Evolutionary conservation across 768 basidiomycete genomes (phyloP), one percentile per base, ranked within the genome.

Genomic region (Tremella yokohamensis): DNA sequence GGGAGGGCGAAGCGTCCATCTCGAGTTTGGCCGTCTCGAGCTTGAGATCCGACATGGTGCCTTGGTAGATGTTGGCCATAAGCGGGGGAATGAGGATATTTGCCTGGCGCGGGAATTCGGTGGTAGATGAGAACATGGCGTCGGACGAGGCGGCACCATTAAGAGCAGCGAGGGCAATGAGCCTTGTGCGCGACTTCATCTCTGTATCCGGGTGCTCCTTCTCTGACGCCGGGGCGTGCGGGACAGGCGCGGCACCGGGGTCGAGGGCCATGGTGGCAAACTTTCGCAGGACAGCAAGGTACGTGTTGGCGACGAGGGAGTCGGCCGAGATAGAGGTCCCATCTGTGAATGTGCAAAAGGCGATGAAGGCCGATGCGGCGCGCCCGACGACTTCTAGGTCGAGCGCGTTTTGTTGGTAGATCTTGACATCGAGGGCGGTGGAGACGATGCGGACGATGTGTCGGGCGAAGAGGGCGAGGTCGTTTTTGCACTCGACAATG

Each of bases 281-380:
- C 58, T 80, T 83, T 11, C 76, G 77, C 38, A 94, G 81, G 26
- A 84, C 82, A 8, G 81, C 80, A 29, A 89, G 77, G 75, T 94
- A 94, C 56, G 85, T 82, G 24, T 80, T 79, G 0, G 89, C 88
- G 49, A 89, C 78, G 26, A 70, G 77, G 55, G 82, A 83, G 69
- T 94, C 91, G 12, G 86, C 83, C 24, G 88, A 89, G 61, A 93
- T 84, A 40, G 88, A 79, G 54, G 85, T 85, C 0, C 90, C 90
- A 64, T 93, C 87, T 19, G 92, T 90, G 64, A 86, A 96, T 15
- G 91, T 92, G 18, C 87, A 87, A 87, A 90, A 97, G 1, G 90
- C 87, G 2, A 87, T 88, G 68, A 94, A 90, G 87, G 92, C 65
- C 29, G n/a, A 87, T 19, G 90, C 90, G 11, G 87, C 84, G 67